Percentiles rank a stretch among this genome's conserved stretches.
Conservation (phyloP, 208 protist genomes). For the Strigomonas culicis region DNA sequence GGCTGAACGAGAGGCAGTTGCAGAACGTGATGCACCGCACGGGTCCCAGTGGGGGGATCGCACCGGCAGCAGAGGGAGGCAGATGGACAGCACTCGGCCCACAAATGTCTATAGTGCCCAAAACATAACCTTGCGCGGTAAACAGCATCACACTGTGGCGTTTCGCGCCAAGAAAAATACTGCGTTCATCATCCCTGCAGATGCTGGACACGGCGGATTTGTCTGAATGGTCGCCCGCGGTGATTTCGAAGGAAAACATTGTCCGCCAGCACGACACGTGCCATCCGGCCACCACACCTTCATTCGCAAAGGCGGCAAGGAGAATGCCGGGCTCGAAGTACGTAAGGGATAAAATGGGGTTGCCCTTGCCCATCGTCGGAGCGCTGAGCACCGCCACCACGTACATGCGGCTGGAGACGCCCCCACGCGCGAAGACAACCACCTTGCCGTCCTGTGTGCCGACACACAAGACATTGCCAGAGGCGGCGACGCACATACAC, state of each 20-base stretch:
- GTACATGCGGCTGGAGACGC: constrained; percentile 20
- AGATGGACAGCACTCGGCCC: too few species aligned
- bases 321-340: constrained; percentile 42
- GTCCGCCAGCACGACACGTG: constrained; percentile 30
- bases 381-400: constrained; percentile 34
- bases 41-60: neutral
- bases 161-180: constrained; percentile 38
- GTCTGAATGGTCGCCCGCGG: constrained; percentile 16
- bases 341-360: constrained; percentile 23
- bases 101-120: constrained; percentile 21
- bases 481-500: constrained; percentile 32
- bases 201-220: constrained; percentile 26
- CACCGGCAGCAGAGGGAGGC: neutral
- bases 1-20: constrained; percentile 24
- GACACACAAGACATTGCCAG: constrained; percentile 49
- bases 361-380: constrained; percentile 5
- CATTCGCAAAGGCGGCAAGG: constrained; percentile 28
- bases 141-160: constrained; percentile 32
- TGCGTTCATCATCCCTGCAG: constrained; percentile 23
- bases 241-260: constrained; percentile 36
- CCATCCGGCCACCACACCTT: constrained; percentile 35
- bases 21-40: constrained; percentile 20
- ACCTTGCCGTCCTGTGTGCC: constrained; percentile 46
- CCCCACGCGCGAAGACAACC: constrained; percentile 40
- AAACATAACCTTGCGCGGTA: constrained; percentile 28